A percentile compares a stretch with the other conserved stretches of the same genome.
These are phyloP conservation scores for Wickerhamomyces strasburgensis DNA, from an alignment of 805 yeast species.

Conservation along the genomic window DNA sequence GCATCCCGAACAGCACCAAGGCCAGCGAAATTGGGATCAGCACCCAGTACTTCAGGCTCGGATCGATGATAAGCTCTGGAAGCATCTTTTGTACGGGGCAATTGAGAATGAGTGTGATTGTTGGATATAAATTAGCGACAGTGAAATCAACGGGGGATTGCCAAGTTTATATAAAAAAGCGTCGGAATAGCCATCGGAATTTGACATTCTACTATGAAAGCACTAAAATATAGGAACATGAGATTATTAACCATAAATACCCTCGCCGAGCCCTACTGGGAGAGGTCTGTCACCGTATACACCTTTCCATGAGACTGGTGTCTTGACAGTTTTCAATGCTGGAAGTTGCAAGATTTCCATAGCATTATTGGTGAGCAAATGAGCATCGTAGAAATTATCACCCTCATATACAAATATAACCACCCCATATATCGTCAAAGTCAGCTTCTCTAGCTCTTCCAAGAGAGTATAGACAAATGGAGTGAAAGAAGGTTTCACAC, in stretches of 20 bases:
- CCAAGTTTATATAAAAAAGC: too few relatives aligned
- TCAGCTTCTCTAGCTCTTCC: constrained; percentile 3
- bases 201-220: neutral
- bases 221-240: neutral
- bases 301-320: constrained; percentile 80
- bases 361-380: constrained; percentile 38
- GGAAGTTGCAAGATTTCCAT: constrained; percentile 25
- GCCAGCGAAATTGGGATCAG: constrained; percentile 82
- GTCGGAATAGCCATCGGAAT: neutral
- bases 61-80: constrained; percentile 67
- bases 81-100: constrained; percentile 21
- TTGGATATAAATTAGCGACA: too few relatives aligned
- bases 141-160: too few relatives aligned
- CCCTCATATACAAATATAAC: constrained; percentile 80
- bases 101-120: too few relatives aligned
- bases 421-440: constrained; percentile 32
- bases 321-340: constrained; percentile 31
- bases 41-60: constrained; percentile 84
- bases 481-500: constrained; percentile 8
- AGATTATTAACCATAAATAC: constrained; percentile 51
- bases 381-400: constrained; percentile 76
- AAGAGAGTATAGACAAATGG: constrained; percentile 13
- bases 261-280: constrained; percentile 69
- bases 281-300: constrained; percentile 72
- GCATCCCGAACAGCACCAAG: constrained; percentile 81